phyloP scores from a whole-genome alignment of 179 eudicot genomes.

The Patellifolia procumbens region DNA sequence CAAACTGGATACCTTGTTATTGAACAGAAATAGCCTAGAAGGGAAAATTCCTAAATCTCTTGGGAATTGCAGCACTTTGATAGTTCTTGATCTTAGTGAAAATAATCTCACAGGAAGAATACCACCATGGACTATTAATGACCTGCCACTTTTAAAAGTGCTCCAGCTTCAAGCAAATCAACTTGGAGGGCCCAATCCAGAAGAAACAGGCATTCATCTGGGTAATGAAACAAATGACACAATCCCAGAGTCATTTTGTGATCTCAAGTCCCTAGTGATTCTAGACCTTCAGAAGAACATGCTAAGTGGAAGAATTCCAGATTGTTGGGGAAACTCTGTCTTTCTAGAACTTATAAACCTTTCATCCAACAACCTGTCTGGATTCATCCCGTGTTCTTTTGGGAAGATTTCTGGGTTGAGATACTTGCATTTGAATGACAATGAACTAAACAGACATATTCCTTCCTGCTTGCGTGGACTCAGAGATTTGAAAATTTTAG shows the following conservation, averaged over 20 bases:
- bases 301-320: not conserved
- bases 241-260: not conserved
- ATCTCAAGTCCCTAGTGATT: too few relatives aligned
- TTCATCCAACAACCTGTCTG: too few relatives aligned
- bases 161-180: not conserved
- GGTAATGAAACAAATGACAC: too few relatives aligned
- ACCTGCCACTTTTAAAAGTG: not conserved
- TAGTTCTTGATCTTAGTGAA: too few relatives aligned
- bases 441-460: not conserved
- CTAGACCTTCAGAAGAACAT: too few relatives aligned
- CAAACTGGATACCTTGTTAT: not conserved
- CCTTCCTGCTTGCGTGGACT: not conserved
- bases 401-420: too few relatives aligned
- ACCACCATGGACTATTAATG: not conserved
- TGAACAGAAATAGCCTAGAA: too few relatives aligned
- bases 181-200: not conserved
- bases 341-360: not conserved
- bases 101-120: not conserved
- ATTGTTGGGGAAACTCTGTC: not conserved
- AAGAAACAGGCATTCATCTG: too few relatives aligned
- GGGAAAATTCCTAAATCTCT: too few relatives aligned
- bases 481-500: not conserved
- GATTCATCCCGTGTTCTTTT: too few relatives aligned
- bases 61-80: too few relatives aligned
- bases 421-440: too few relatives aligned